Percentiles rank a stretch among this genome's conserved stretches.
These are phyloP conservation scores for Ophiostoma triangulosporum DNA, from an alignment of 2,329 filamentous ascomycete genomes.

Conservation along the genomic window DNA sequence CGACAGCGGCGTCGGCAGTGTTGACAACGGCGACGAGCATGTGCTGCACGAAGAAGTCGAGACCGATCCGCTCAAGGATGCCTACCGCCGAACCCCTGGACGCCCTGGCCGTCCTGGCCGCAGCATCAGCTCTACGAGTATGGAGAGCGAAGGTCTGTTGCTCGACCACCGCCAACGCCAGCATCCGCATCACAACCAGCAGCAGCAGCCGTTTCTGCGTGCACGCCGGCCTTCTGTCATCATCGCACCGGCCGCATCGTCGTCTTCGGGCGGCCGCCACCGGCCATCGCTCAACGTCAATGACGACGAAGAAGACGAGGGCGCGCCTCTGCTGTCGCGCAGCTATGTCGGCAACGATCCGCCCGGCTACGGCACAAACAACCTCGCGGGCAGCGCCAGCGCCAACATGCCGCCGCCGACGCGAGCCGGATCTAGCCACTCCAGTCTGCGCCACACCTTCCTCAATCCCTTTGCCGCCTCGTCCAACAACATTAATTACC, in stretches of 20 bases:
- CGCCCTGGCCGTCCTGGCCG: conserved; percentile 34
- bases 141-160: conserved; percentile 77
- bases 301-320: conserved; percentile 34
- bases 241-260: conserved; percentile 14
- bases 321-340: conserved; percentile 39
- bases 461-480: conserved; percentile 17
- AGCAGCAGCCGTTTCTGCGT: conserved; percentile 41
- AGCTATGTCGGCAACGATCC: conserved; percentile 25
- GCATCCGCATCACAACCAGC: conserved; percentile 67
- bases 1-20: neutral
- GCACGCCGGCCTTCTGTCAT: conserved; percentile 44
- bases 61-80: conserved; percentile 17
- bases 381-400: conserved; percentile 29
- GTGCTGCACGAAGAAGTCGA: conserved; percentile 42
- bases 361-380: conserved; percentile 17
- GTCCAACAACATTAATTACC: conserved; percentile 53
- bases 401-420: conserved; percentile 22
- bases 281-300: conserved; percentile 24
- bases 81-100: conserved; percentile 16
- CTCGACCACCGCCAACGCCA: conserved; percentile 69
- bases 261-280: neutral
- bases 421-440: conserved; percentile 36
- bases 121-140: conserved; percentile 68
- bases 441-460: conserved; percentile 32
- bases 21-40: conserved; percentile 1